Evolutionary conservation across 106 monocot genomes (phyloP).

Genomic region (Alisma plantagoaquatica): DNA sequence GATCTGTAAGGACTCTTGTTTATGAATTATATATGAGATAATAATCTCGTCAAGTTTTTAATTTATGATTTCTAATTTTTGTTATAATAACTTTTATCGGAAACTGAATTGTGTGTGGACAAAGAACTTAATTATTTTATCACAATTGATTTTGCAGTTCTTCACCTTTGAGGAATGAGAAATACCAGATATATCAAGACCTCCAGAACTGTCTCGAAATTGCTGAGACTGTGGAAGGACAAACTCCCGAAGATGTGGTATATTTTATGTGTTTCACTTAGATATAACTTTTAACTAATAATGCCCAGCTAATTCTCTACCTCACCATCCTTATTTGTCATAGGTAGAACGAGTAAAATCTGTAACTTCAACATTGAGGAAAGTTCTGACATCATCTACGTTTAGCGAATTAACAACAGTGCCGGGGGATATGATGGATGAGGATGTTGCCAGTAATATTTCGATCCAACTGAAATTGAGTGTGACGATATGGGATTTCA

Average conservation of each 20-base stretch:
- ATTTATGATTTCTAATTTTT: no score
- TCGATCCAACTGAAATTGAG: constrained; percentile 58
- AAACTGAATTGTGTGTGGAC: no score
- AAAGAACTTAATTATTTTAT: no score
- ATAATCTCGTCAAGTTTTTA: no score
- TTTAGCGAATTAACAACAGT: constrained; percentile 47
- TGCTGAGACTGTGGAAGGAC: constrained; percentile 48
- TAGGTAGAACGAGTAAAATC: constrained; percentile 60
- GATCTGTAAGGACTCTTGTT: constrained; percentile 28
- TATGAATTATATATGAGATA: no score
- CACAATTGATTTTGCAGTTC: no score
- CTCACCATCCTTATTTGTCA: constrained; percentile 10
- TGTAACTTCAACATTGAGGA: constrained; percentile 51
- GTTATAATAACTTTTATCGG: no score
- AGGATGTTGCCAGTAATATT: constrained; percentile 51
- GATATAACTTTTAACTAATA: no score
- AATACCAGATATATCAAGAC: constrained; percentile 48
- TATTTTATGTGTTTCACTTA: no score
- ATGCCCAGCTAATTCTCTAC: no score
- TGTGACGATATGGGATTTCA: constrained; percentile 94
- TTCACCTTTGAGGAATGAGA: no score
- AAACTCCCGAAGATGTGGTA: constrained; percentile 68
- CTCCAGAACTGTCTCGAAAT: constrained; percentile 63
- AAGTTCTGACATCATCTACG: constrained; percentile 40
- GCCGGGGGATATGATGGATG: constrained; percentile 83